Percentiles rank a stretch among this genome's conserved stretches.
These are phyloP conservation scores for Mortierella hygrophila DNA, from an alignment of 192 early-diverging fungal genomes.

Conservation along the genomic window DNA sequence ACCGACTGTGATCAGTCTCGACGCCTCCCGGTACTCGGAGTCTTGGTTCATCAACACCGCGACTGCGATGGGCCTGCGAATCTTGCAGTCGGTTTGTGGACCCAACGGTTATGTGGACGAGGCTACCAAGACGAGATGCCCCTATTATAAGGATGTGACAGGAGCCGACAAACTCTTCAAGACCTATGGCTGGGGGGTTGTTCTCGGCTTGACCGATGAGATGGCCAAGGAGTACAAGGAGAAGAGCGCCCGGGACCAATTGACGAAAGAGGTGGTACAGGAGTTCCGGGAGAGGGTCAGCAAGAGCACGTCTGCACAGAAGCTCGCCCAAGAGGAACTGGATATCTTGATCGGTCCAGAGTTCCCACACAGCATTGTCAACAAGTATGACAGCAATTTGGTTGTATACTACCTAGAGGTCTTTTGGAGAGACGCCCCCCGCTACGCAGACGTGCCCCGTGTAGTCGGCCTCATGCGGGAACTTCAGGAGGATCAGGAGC, in stretches of 20 bases:
- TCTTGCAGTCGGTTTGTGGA: not conserved
- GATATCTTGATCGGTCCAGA: not conserved
- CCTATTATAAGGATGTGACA: not conserved
- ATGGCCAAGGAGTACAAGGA: slow-evolving; percentile 25
- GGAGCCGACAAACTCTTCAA: not conserved
- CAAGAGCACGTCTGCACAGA: not conserved
- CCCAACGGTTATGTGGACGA: not conserved
- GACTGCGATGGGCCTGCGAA: not conserved
- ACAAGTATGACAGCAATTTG: not conserved
- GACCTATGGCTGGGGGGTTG: not conserved
- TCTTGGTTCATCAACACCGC: not conserved
- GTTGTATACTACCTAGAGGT: not conserved
- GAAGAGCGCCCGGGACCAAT: not conserved
- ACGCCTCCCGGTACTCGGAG: not conserved
- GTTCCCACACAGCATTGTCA: not conserved
- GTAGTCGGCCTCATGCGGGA: not conserved
- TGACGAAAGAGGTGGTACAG: not conserved
- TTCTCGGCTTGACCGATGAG: slow-evolving; percentile 16
- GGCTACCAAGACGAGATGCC: not conserved
- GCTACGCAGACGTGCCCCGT: slow-evolving; percentile 5
- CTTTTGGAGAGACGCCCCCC: slow-evolving; percentile 5
- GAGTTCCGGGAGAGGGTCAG: not conserved
- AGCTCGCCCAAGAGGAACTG: slow-evolving; percentile 7
- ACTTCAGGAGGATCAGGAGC: slow-evolving; percentile 7
- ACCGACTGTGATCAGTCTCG: slow-evolving; percentile 9